Evolutionary conservation across 1,139 yeast species (phyloP).

Genomic region (Sugiyamaella neomexicana): DNA sequence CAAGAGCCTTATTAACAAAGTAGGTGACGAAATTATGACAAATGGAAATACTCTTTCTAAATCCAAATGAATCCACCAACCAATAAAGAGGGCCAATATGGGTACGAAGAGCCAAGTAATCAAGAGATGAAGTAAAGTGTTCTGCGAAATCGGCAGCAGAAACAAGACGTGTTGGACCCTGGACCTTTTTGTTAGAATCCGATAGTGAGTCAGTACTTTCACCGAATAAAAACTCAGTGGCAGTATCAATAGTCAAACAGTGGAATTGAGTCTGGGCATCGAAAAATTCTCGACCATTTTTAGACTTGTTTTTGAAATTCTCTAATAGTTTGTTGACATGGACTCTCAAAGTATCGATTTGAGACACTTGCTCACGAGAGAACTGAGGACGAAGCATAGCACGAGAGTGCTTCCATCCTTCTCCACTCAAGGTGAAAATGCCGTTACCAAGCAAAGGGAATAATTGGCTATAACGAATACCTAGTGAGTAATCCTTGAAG

Average conservation of each 20-base stretch:
- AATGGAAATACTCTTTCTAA: conserved; percentile 34
- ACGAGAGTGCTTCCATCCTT: conserved; percentile 57
- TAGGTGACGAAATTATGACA: conserved; percentile 38
- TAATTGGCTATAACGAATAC: conserved; percentile 48
- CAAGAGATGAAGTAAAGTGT: conserved; percentile 49
- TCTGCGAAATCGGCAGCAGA: conserved; percentile 44
- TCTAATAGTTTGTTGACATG: conserved; percentile 46
- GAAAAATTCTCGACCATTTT: conserved; percentile 40
- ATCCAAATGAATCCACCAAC: conserved; percentile 41
- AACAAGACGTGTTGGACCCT: conserved; percentile 29
- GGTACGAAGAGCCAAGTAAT: conserved; percentile 19
- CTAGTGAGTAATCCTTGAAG: conserved; percentile 53
- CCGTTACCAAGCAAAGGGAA: conserved; percentile 54
- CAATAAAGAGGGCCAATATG: conserved; percentile 38
- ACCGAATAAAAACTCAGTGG: conserved; percentile 61
- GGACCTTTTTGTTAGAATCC: conserved; percentile 23
- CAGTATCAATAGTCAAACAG: conserved; percentile 55
- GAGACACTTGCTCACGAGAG: conserved; percentile 55
- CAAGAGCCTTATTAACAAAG: conserved; percentile 36
- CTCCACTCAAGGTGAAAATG: conserved; percentile 57
- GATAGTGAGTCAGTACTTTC: conserved; percentile 42
- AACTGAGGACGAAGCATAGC: conserved; percentile 61
- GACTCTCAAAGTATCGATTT: conserved; percentile 49
- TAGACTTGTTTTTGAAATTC: conserved; percentile 19
- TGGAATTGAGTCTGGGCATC: conserved; percentile 54